Base-by-base conservation (phyloP, 768 basidiomycete genomes). In the Chiua virens region DNA sequence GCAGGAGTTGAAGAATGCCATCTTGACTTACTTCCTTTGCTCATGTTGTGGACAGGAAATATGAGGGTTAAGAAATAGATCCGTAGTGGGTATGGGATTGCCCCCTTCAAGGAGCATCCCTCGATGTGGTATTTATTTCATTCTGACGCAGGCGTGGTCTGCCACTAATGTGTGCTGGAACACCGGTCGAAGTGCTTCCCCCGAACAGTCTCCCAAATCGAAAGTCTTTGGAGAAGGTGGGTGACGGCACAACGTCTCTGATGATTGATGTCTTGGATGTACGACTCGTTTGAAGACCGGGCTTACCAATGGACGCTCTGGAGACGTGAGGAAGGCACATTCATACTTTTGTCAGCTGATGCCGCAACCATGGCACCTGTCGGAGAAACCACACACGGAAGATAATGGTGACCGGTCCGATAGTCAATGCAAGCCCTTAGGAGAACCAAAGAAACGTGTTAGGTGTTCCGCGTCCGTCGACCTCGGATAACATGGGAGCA, bases 51-150 rank as follows among this genome's bases (percentile, higher is more conserved):
- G 32, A 47, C 40, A 21, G 20, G 25, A 32, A 40, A 32, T 44
- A 37, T 20, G 15, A 18, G 28, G 17, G n/a, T 49, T 15, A 38
- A 45, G 40, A 50, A 25, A 25, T 25, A 35, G 10, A 21, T 20
- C 11, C 18, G 32, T 20, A 28, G 5, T 37, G 23, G 43, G 28
- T 42, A 18, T 49, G 42, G 41, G 45, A 25, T 48, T 36, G 35
- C 47, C 37, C 36, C 39, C 17, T 43, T 34, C 17, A 25, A 23
- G 11, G 9, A 39, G 25, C 9, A 15, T 9, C 37, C 27, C n/a
- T 14, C 17, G 8, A 37, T 25, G 32, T 51, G 41, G 56, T 67
- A 65, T 67, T 67, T 69, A 70, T 63, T 46, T 17, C 48, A 8
- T 43, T 20, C 27, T 22, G 27, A 55, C 42, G 34, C 27, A 30